Conservation (phyloP, 805 yeast genomes). For the Ogataea nakhonphanomensis region DNA sequence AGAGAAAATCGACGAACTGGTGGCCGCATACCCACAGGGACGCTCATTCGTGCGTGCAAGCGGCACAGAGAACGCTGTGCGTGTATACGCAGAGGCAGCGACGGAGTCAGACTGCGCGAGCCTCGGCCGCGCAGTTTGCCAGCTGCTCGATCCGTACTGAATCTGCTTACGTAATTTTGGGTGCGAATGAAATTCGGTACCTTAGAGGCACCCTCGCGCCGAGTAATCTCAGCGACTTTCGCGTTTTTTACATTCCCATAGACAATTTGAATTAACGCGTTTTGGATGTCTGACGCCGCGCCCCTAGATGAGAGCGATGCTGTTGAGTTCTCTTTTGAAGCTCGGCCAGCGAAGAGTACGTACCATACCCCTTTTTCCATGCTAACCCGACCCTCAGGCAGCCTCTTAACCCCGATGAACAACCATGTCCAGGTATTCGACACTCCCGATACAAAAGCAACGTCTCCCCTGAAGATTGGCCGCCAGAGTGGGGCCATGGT, state of each 20-base stretch:
- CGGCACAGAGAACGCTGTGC: slow-evolving; percentile 96
- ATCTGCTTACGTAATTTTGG: slow-evolving; percentile 1
- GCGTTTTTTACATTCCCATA: neutral
- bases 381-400: slow-evolving; percentile 3
- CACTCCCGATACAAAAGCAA: slow-evolving; percentile 24
- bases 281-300: slow-evolving; percentile 4
- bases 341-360: slow-evolving; percentile 8
- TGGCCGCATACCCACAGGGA: slow-evolving; percentile 53
- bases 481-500: neutral
- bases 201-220: too few relatives aligned
- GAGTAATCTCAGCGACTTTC: slow-evolving; percentile 1
- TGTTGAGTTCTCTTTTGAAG: slow-evolving; percentile 18
- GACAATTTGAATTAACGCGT: neutral
- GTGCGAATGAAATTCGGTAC: neutral
- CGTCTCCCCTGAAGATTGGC: slow-evolving; percentile 26
- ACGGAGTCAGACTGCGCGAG: slow-evolving; percentile 45
- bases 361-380: slow-evolving; percentile 9
- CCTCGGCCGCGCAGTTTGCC: slow-evolving; percentile 40
- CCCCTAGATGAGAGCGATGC: slow-evolving; percentile 4
- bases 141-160: slow-evolving; percentile 29
- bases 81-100: slow-evolving; percentile 89
- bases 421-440: slow-evolving; percentile 3
- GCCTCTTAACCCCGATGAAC: slow-evolving; percentile 11
- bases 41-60: slow-evolving; percentile 95
- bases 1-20: slow-evolving; percentile 60